phyloP scores from a whole-genome alignment of 352 stramenopile species.

The Globisporangium acanthophoron region DNA sequence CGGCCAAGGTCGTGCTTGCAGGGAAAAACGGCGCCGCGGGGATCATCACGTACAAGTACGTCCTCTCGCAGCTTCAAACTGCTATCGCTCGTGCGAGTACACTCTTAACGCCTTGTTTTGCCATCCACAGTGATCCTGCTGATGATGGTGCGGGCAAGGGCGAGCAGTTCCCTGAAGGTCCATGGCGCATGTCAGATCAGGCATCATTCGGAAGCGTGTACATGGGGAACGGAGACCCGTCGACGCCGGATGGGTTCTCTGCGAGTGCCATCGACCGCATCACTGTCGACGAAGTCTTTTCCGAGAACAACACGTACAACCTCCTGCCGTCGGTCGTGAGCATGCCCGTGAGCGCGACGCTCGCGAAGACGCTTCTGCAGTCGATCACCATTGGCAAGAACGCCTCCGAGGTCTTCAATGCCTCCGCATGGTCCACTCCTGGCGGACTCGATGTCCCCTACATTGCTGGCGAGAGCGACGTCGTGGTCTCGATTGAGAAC shows the following conservation, averaged over 20 bases:
- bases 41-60: slow-evolving; percentile 76
- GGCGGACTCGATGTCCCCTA: slow-evolving; percentile 30
- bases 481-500: slow-evolving; percentile 43
- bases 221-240: slow-evolving; percentile 83
- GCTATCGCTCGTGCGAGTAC: not conserved
- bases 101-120: not conserved
- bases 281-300: slow-evolving; percentile 74
- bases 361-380: slow-evolving; percentile 47
- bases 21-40: slow-evolving; percentile 49
- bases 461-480: slow-evolving; percentile 19
- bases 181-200: slow-evolving; percentile 49
- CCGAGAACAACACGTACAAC: slow-evolving; percentile 78
- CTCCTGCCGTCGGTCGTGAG: slow-evolving; percentile 65
- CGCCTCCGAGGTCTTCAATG: slow-evolving; percentile 38
- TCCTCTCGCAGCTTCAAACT: slow-evolving; percentile 1
- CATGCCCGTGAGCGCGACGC: slow-evolving; percentile 59
- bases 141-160: slow-evolving; percentile 52
- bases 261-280: slow-evolving; percentile 50
- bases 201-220: slow-evolving; percentile 71
- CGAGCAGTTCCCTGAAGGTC: slow-evolving; percentile 54
- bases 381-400: slow-evolving; percentile 18
- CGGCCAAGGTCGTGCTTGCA: slow-evolving; percentile 67
- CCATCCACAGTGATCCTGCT: slow-evolving; percentile 42
- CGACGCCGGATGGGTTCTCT: slow-evolving; percentile 68
- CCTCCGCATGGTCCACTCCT: slow-evolving; percentile 17